Evolutionary conservation across 805 yeast genomes (phyloP).

Genomic region (Kuraishia molischiana): DNA sequence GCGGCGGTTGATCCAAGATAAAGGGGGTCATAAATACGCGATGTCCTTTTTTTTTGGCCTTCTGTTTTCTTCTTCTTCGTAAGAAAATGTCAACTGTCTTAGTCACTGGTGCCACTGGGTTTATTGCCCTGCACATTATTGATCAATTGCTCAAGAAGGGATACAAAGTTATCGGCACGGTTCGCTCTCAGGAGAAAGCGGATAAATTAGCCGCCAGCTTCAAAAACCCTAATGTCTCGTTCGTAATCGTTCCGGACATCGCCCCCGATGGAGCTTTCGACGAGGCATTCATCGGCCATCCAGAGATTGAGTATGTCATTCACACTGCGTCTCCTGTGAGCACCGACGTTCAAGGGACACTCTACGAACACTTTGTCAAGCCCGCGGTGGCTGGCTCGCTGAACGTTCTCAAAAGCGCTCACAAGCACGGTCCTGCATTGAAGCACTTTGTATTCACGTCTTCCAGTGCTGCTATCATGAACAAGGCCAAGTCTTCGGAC

Average conservation of each 20-base stretch:
- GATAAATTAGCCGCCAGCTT: conserved; percentile 12
- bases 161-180: conserved; percentile 42
- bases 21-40: too few relatives aligned
- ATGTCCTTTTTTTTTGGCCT: too few relatives aligned
- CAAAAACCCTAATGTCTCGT: conserved; percentile 9
- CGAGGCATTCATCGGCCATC: conserved; percentile 27
- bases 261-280: conserved; percentile 35
- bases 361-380: conserved; percentile 31
- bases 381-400: conserved; percentile 52
- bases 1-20: too few relatives aligned
- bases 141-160: conserved; percentile 26
- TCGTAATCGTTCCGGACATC: conserved; percentile 26
- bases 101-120: conserved; percentile 2
- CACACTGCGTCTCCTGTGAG: conserved; percentile 44
- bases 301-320: conserved; percentile 31
- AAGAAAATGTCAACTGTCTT: conserved; percentile 1
- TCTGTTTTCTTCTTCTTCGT: too few relatives aligned
- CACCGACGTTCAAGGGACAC: conserved; percentile 25
- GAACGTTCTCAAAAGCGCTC: conserved; percentile 34
- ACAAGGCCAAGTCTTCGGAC: not conserved
- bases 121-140: conserved; percentile 27
- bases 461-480: conserved; percentile 11
- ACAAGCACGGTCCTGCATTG: conserved; percentile 32
- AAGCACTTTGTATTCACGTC: conserved; percentile 36
- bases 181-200: conserved; percentile 29